phyloP scores from a whole-genome alignment of 2,329 filamentous ascomycete genomes.

The Phaeosphaeria sp. region DNA sequence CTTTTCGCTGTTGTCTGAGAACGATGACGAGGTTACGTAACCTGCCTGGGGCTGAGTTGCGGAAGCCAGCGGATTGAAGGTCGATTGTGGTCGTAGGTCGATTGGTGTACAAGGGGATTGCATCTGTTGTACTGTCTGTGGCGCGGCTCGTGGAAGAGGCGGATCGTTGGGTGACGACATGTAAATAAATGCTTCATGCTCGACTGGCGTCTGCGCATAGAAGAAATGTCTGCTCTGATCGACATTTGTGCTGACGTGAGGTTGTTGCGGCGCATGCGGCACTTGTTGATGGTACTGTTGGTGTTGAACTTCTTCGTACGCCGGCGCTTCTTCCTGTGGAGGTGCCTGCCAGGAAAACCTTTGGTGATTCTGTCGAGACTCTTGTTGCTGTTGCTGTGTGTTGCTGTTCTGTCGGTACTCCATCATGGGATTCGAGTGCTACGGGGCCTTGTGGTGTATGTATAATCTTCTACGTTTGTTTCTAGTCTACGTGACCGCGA shows the following conservation, averaged over 20 bases:
- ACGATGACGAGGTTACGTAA: constrained; percentile 24
- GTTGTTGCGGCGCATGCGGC: constrained; percentile 16
- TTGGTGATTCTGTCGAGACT: constrained; percentile 23
- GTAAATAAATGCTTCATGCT: constrained; percentile 37
- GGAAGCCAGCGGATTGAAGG: constrained; percentile 27
- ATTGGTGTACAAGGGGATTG: constrained; percentile 32
- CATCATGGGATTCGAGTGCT: constrained; percentile 17
- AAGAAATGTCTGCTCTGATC: constrained; percentile 40
- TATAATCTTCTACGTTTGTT: neutral
- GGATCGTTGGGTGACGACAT: constrained; percentile 34
- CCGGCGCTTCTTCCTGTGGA: constrained; percentile 23
- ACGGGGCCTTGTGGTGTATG: neutral
- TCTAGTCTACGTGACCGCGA: neutral
- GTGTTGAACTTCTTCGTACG: constrained; percentile 20
- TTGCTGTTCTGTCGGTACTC: constrained; percentile 30
- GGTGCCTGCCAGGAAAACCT: constrained; percentile 46
- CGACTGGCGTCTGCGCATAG: constrained; percentile 45
- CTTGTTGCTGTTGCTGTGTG: constrained; percentile 21
- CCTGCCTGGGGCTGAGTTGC: constrained; percentile 29
- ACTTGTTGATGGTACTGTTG: constrained; percentile 10
- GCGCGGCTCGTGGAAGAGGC: constrained; percentile 25
- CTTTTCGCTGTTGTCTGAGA: constrained; percentile 31
- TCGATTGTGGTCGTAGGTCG: constrained; percentile 35
- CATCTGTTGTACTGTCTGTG: constrained; percentile 24
- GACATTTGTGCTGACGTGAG: constrained; percentile 22